Conservation (phyloP, 2,329 filamentous ascomycete genomes). For the Knufia petricola region DNA sequence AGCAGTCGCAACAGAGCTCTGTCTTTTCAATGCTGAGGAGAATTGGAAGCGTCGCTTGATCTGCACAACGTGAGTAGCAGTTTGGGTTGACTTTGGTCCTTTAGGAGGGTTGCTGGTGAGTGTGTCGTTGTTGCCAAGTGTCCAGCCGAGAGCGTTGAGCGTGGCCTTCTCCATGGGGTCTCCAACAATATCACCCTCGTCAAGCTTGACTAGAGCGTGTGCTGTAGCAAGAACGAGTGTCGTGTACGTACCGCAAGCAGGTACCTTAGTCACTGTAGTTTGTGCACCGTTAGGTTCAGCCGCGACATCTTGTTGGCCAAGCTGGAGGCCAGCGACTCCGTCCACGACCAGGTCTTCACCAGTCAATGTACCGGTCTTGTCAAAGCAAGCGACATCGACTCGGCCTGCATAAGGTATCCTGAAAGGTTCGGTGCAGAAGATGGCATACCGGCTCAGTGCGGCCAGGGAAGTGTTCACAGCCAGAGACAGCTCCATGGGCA, state of each 20-base stretch:
- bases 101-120: conserved; percentile 57
- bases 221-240: conserved; percentile 89
- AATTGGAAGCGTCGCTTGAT: conserved; percentile 97
- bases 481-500: conserved; percentile 95
- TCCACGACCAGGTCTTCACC: conserved; percentile 96
- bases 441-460: conserved; percentile 86
- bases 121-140: conserved; percentile 77
- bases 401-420: conserved; percentile 92
- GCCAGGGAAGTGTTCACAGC: conserved; percentile 97
- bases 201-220: conserved; percentile 88
- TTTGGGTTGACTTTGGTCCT: conserved; percentile 36
- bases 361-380: conserved; percentile 95
- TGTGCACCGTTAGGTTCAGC: conserved; percentile 74
- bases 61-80: conserved; percentile 65
- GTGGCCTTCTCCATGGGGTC: conserved; percentile 99
- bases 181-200: conserved; percentile 93
- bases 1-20: conserved; percentile 85
- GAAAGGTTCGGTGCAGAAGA: conserved; percentile 98
- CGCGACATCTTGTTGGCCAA: conserved; percentile 58
- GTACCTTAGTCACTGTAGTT: conserved; percentile 63
- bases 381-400: conserved; percentile 93
- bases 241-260: conserved; percentile 65
- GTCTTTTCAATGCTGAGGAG: conserved; percentile 88
- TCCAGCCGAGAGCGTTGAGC: conserved; percentile 79
- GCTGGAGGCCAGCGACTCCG: conserved; percentile 79